Evolutionary conservation across 768 basidiomycete genomes (phyloP).

Genomic region (Daedaleopsis sinensis): DNA sequence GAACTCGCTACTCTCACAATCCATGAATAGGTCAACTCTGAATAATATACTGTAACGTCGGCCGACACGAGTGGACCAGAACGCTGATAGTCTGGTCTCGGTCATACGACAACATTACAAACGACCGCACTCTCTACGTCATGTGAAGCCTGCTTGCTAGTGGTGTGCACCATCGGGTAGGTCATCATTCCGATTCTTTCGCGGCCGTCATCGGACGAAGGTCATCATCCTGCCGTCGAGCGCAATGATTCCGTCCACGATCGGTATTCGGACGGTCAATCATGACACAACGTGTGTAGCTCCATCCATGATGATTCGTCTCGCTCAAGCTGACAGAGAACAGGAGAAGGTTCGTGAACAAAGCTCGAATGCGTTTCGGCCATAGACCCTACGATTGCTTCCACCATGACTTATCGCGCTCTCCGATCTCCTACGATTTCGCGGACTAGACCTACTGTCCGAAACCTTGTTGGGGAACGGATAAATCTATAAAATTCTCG

Average conservation of each 20-base stretch:
- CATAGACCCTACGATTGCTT: neutral
- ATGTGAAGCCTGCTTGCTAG: no score
- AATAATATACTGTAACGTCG: no score
- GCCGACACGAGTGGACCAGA: no score
- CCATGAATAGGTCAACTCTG: no score
- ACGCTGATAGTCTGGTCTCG: no score
- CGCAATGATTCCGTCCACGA: slow-evolving; percentile 2
- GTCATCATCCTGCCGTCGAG: neutral
- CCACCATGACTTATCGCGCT: no score
- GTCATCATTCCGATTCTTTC: neutral
- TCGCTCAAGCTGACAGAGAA: slow-evolving; percentile 6
- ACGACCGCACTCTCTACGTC: neutral
- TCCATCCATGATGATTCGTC: neutral
- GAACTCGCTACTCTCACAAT: no score
- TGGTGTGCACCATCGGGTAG: neutral
- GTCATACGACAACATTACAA: neutral
- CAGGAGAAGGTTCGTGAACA: slow-evolving; percentile 14
- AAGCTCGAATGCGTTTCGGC: slow-evolving; percentile 1
- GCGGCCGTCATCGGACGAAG: slow-evolving; percentile 11
- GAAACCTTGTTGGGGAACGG: no score
- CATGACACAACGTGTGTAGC: slow-evolving; percentile 11
- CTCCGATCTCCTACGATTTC: no score
- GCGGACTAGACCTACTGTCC: no score
- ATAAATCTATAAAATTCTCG: no score
- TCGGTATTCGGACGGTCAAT: neutral